A percentile compares a stretch with the other conserved stretches of the same genome.
Conservation (phyloP, 345 rosid species). For the Lagerstroemia speciosa region DNA sequence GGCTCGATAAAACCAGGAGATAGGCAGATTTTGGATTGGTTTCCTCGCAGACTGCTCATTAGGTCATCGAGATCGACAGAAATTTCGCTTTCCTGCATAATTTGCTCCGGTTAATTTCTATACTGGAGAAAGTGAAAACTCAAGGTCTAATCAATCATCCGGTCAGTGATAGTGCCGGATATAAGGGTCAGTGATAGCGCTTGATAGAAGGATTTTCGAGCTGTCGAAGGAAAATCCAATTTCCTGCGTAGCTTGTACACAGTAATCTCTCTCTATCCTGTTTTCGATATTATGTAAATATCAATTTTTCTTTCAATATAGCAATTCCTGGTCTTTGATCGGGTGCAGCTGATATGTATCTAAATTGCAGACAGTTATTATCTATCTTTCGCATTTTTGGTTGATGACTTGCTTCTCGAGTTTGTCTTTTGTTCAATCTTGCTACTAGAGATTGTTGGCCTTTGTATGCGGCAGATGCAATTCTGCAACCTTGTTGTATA, state of each 20-base stretch:
- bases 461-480: background rate
- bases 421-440: background rate
- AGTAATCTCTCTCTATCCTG: background rate
- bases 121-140: background rate
- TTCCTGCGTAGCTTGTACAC: background rate
- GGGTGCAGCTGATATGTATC: background rate
- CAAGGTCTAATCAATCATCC: background rate
- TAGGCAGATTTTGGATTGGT: background rate
- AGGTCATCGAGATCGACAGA: background rate
- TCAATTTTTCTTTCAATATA: background rate
- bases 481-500: background rate
- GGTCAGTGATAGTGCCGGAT: background rate
- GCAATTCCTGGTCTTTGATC: background rate
- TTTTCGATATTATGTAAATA: background rate
- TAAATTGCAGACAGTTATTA: background rate
- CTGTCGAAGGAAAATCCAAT: background rate
- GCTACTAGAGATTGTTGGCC: background rate
- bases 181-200: background rate
- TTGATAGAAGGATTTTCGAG: background rate
- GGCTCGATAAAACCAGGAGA: background rate
- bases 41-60: background rate
- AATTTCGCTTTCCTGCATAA: background rate
- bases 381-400: background rate
- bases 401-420: too few species aligned
- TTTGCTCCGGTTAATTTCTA: background rate